Evolutionary conservation across 129 eudicot genomes (phyloP), one percentile per base, ranked within the genome.

Genomic region (Pittosporum tobira): DNA sequence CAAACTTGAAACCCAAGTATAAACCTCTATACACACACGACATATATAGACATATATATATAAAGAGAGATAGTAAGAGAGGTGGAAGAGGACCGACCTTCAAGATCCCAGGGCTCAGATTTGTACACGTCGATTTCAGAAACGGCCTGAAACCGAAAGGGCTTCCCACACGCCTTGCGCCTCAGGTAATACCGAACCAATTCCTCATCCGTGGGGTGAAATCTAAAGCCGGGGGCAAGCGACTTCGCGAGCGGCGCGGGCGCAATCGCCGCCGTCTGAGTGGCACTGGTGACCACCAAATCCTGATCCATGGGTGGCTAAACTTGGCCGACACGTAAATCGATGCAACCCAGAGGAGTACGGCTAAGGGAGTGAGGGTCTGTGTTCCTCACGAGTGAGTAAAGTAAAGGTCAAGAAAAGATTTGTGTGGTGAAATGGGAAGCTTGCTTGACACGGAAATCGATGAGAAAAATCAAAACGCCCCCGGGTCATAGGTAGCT

Each of bases 101-200:
- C 79, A 71, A 88, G 89, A n/a, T 88, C 89, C 94, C 96, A 88
- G 4, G 96, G 96, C 61, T 88, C 96, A 21, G 84, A 84, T 73
- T 84, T 88, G 65, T 88, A 88, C 21, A 88, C 88, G 44, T 88
- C 96, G 22, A 81, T 70, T 61, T 88, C 94, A 8, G 87, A 65
- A 4, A 88, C 88, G 34, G 96, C 87, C 45, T 84, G 80, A 58
- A 88, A 84, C 31, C 90, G 68, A 58, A 88, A 80, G 16, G 94
- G 80, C 75, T 73, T 73, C 19, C 84, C 87, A 69, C 94, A 84
- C 19, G 73, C 89, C 51, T 84, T 88, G 19, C 96, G 75, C 70
- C 80, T 78, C 30, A 88, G 48, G 57, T 88, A 88, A 62, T 84
- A 88, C 55, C 81, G 61, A 37, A 88, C 96, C 11, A 88, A 67